Conservation (phyloP, 169 alveolate genomes). For the Cryptosporidium bovis region DNA sequence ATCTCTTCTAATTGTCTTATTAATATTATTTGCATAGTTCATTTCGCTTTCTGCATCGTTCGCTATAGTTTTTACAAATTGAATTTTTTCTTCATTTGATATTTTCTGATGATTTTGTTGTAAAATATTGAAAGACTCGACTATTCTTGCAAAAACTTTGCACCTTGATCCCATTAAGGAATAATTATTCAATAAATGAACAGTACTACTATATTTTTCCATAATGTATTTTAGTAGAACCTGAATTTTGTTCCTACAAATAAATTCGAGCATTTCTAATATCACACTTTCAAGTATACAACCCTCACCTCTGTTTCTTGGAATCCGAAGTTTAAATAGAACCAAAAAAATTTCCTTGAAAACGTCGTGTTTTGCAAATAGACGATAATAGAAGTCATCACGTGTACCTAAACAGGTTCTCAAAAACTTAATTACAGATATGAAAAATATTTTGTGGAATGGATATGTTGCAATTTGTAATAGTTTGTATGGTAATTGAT, state of each 20-base stretch:
- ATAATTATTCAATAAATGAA: conserved; percentile 10
- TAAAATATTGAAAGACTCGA: conserved; percentile 25
- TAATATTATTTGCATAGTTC: neutral
- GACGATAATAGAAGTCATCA: conserved; percentile 67
- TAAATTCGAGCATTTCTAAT: conserved; percentile 68
- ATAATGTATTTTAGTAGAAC: conserved; percentile 20
- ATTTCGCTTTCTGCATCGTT: neutral
- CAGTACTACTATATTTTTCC: conserved; percentile 27
- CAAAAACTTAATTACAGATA: conserved; percentile 81
- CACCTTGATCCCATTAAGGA: conserved; percentile 45
- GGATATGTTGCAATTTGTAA: conserved; percentile 77
- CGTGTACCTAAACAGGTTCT: conserved; percentile 78
- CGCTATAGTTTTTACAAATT: neutral
- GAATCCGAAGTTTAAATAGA: conserved; percentile 13
- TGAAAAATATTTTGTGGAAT: conserved; percentile 80
- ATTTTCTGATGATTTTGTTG: neutral
- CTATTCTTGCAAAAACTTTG: conserved; percentile 59
- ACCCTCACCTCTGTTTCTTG: conserved; percentile 66
- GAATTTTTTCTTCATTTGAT: neutral
- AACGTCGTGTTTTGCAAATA: conserved; percentile 61
- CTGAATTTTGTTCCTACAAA: conserved; percentile 63
- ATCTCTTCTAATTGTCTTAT: neutral
- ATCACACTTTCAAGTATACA: conserved; percentile 67
- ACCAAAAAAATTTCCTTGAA: conserved; percentile 37
- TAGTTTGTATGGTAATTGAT: conserved; percentile 79